Evolutionary conservation across 352 stramenopile species (phyloP), one percentile per base, ranked within the genome.

Genomic region (Globisporangium megalacanthum): DNA sequence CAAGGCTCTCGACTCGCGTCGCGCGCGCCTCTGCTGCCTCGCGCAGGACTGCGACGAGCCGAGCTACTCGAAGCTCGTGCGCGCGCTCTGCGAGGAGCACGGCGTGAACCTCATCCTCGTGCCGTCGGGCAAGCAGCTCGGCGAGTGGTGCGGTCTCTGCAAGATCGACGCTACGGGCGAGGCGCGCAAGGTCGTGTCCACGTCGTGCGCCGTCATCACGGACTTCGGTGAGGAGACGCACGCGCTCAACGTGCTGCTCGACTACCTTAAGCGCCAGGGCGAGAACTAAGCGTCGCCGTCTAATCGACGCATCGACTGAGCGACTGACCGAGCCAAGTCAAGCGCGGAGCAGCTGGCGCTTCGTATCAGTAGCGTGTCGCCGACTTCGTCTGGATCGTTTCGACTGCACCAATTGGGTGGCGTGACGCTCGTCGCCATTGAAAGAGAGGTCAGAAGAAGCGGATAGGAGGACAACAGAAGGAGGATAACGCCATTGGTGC

Each of bases 211-310:
- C 60, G 97, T 99, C 65, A 97, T 99, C 70, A 99, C 97, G 51
- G 97, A 99, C 77, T 99, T 99, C 69, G 98, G 98, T 77, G 97
- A 99, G 86, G 97, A 99, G 73, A 98, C 92, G 45, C 89, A 97
- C 75, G 97, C 96, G 51, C 86, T 99, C 54, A 97, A 97, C 65
- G 91, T 99, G 54, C 90, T 99, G 48, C 84, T 99, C 60, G 94
- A 99, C 73, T 99, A 99, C 87, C 90, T 99, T 64, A 98, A 99
- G 88, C 98, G 83, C 66, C 86, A 92, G 73, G 83, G 83, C 65
- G 86, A 93, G 69, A 92, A 92, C 79, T 95, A 91, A 88, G 69
- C 61, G 22, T 41, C 31, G 9, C 35, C 35, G 35, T 39, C 35
- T 13, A 39, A 8, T 13, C 35, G 35, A 39, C 35, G 35, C 2